Evolutionary conservation across 202 grass and related monocot species (phyloP), one percentile per base, ranked within the genome.

Genomic region (Setaria italica): DNA sequence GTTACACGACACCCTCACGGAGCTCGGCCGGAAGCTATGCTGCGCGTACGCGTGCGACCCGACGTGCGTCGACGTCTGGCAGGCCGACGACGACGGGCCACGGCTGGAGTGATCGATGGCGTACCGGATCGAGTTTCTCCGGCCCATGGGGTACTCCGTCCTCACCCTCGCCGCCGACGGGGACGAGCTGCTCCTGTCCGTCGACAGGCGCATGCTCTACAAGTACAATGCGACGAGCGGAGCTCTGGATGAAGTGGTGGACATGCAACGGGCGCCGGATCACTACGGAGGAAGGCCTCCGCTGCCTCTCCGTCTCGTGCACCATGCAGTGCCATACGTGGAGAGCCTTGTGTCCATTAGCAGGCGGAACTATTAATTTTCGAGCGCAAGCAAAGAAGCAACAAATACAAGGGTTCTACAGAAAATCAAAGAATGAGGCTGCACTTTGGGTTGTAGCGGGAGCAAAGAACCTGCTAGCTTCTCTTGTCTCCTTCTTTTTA

Each of bases 241-340:
- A 10, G 14, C 2, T 12, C 13, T 71, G 5, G 1, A 9, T 7
- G 7, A 62, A 50, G 67, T 72, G 19, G 9, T 78, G 5, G 84
- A 79, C 55, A 12, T 86, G 66, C 53, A 72, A 2, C 17, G 62
- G 33, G 54, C 20, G 53, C 72, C 77, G 29, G 59, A 30, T 7
- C 15, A 5, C 14, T 21, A 78, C 25, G 57, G 76, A 32, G 11
- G 0, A 14, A 6, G 4, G 37, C 13, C 1, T 7, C 33, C 34
- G 6, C 39, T 21, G 1, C 9, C 34, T 8, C 20, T n/a, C 39
- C 7, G 4, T 1, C 45, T 65, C 4, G 2, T 58, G 30, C 62
- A 67, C 32, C 45, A 80, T 11, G 77, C 35, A 0, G 30, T 80
- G 25, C 62, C 77, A 0, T 80, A 80, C 46, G 45, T 51, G 4